A percentile compares a stretch with the other conserved stretches of the same genome.
phyloP scores from a whole-genome alignment of 306 rosid genomes.

The Lablab purpureus region DNA sequence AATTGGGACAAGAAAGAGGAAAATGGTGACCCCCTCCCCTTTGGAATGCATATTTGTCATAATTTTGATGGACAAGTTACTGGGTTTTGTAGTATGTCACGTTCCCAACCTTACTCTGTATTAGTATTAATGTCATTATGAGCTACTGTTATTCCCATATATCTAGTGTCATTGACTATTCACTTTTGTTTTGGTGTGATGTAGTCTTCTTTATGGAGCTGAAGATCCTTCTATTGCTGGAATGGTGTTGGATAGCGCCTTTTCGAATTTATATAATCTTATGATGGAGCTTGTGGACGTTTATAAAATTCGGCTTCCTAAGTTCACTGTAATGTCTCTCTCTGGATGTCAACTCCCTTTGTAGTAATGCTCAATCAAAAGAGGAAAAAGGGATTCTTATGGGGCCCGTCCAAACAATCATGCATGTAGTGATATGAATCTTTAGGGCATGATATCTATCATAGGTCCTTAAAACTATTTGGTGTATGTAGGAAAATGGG shows the following conservation, averaged over 20 bases:
- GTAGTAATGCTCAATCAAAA: conserved; percentile 34
- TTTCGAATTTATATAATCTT: conserved; percentile 88
- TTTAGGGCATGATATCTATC: conserved; percentile 21
- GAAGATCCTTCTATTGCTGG: conserved; percentile 98
- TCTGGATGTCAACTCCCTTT: not conserved
- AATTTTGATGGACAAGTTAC: conserved; percentile 23
- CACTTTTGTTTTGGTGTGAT: conserved; percentile 47
- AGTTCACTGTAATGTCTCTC: conserved; percentile 76
- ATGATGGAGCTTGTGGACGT: conserved; percentile 99
- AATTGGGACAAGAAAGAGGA: conserved; percentile 13
- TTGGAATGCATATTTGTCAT: not conserved
- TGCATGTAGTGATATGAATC: conserved; percentile 19
- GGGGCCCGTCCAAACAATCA: conserved; percentile 9
- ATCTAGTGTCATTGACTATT: conserved; percentile 32
- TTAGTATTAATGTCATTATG: conserved; percentile 29
- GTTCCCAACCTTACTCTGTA: conserved; percentile 20
- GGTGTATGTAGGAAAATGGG: not conserved
- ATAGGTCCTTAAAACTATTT: not conserved
- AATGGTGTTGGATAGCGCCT: conserved; percentile 99
- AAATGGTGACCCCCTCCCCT: not conserved
- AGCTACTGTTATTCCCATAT: conserved; percentile 5
- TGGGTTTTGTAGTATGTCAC: conserved; percentile 29
- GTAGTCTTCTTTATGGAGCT: conserved; percentile 98
- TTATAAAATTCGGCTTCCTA: conserved; percentile 96
- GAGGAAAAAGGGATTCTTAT: not conserved